Evolutionary conservation across 2,329 filamentous ascomycete genomes (phyloP).

Genomic region (Diaporthe nobilis): DNA sequence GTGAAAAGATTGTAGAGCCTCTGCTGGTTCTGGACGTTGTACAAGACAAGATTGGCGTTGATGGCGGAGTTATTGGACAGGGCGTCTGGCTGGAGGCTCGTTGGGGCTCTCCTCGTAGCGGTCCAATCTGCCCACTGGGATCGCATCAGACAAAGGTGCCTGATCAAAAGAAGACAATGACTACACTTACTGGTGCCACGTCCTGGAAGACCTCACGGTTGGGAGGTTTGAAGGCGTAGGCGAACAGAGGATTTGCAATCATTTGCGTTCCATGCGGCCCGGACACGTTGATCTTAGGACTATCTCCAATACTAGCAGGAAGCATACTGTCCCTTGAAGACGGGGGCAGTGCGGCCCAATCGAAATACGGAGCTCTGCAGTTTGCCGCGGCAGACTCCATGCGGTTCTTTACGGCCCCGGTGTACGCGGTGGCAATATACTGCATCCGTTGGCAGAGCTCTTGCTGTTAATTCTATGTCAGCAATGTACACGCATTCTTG

Average conservation of each 20-base stretch:
- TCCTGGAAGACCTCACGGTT: constrained; percentile 71
- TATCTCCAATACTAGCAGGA: constrained; percentile 62
- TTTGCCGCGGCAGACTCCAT: constrained; percentile 66
- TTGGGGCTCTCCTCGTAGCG: constrained; percentile 71
- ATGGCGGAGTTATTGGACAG: constrained; percentile 73
- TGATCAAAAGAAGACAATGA: constrained; percentile 33
- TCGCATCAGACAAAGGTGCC: background rate
- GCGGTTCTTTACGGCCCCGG: constrained; percentile 58
- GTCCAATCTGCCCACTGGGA: constrained; percentile 70
- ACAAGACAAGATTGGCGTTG: constrained; percentile 65
- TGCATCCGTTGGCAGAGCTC: constrained; percentile 53
- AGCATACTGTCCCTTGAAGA: constrained; percentile 60
- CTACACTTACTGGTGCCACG: constrained; percentile 65
- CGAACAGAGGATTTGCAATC: constrained; percentile 74
- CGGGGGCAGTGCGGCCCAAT: constrained; percentile 68
- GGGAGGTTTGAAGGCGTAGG: constrained; percentile 72
- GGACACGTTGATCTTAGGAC: constrained; percentile 60
- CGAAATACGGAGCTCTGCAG: constrained; percentile 72
- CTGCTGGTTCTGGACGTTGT: constrained; percentile 68
- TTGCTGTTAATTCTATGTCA: constrained; percentile 52
- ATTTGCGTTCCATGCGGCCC: constrained; percentile 69
- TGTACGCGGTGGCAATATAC: constrained; percentile 63
- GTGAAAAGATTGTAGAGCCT: constrained; percentile 78
- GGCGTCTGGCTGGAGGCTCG: constrained; percentile 56
- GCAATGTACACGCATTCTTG: background rate